A percentile compares a stretch with the other conserved stretches of the same genome.
Conservation (phyloP, 2,329 filamentous ascomycete species). For the Purpureocillium takamizusanense region DNA sequence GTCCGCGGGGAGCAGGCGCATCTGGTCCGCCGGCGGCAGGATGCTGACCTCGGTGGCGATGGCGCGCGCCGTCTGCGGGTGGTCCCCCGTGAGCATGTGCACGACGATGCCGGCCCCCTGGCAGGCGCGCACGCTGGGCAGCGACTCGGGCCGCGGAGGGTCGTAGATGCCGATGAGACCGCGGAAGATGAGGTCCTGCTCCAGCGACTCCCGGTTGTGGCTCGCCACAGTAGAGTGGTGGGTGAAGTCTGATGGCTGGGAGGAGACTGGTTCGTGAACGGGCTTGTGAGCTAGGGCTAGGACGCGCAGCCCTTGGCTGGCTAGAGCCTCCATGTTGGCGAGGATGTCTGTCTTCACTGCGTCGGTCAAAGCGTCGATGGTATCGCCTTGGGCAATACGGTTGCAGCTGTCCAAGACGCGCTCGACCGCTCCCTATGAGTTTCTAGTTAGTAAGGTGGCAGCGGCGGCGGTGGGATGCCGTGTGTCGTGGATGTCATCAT, state of each 20-base stretch:
- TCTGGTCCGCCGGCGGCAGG: constrained; percentile 46
- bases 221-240: no score
- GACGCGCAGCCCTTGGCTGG: constrained; percentile 61
- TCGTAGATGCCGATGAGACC: constrained; percentile 85
- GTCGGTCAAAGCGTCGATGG: constrained; percentile 37
- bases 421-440: constrained; percentile 37
- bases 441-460: no score
- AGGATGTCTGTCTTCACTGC: constrained; percentile 41
- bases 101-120: constrained; percentile 67
- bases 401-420: constrained; percentile 49
- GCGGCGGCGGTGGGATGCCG: no score
- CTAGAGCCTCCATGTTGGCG: constrained; percentile 48
- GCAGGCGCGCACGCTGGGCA: constrained; percentile 59
- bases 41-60: constrained; percentile 76
- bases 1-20: constrained; percentile 47
- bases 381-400: constrained; percentile 32
- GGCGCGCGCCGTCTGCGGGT: constrained; percentile 67
- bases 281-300: constrained; percentile 61
- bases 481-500: no score
- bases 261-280: no score
- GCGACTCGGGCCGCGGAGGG: constrained; percentile 74
- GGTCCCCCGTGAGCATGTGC: constrained; percentile 80
- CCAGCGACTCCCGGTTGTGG: constrained; percentile 39
- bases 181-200: constrained; percentile 60
- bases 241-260: no score